Percentiles rank a stretch among this genome's conserved stretches.
phyloP scores from a whole-genome alignment of 2,329 filamentous ascomycete genomes.

The Chalaropsis ovoidea region DNA sequence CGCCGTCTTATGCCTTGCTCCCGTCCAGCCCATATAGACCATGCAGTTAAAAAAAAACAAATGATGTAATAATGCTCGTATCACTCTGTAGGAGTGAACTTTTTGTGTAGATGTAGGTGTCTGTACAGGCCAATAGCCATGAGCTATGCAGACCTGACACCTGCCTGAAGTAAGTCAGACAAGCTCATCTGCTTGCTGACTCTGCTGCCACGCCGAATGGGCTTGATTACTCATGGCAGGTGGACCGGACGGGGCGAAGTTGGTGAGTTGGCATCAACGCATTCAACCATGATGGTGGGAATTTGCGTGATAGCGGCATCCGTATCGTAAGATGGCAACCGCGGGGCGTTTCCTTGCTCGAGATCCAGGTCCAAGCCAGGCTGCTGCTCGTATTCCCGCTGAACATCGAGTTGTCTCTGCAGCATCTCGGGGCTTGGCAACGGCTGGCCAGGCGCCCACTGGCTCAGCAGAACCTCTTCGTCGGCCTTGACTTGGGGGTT shows the following conservation, averaged over 20 bases:
- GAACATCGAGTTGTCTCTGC: conserved; percentile 28
- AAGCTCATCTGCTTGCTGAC: not conserved
- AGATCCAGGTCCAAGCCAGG: conserved; percentile 2
- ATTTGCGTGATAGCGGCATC: not conserved
- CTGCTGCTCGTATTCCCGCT: conserved; percentile 13
- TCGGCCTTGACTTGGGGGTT: conserved; percentile 15
- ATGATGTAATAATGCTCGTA: not conserved
- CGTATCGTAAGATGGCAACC: conserved; percentile 4
- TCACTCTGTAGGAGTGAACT: not conserved
- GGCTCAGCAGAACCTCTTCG: conserved; percentile 24
- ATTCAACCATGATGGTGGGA: conserved; percentile 13
- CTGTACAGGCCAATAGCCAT: not conserved
- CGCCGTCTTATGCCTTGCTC: not conserved
- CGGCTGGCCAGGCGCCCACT: conserved; percentile 14
- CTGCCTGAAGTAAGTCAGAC: not conserved
- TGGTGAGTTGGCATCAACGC: not conserved
- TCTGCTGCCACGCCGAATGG: not conserved
- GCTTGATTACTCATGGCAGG: conserved; percentile 19
- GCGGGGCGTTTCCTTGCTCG: not conserved
- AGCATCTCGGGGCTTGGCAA: conserved; percentile 27
- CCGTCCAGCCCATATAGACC: not conserved
- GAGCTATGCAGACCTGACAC: not conserved
- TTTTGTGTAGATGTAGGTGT: conserved; percentile 11
- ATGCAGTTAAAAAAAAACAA: not conserved
- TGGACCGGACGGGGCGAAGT: conserved; percentile 4